These are phyloP conservation scores for Isabelozyma heimii DNA, from an alignment of 805 yeast genomes.

Conservation along the genomic window DNA sequence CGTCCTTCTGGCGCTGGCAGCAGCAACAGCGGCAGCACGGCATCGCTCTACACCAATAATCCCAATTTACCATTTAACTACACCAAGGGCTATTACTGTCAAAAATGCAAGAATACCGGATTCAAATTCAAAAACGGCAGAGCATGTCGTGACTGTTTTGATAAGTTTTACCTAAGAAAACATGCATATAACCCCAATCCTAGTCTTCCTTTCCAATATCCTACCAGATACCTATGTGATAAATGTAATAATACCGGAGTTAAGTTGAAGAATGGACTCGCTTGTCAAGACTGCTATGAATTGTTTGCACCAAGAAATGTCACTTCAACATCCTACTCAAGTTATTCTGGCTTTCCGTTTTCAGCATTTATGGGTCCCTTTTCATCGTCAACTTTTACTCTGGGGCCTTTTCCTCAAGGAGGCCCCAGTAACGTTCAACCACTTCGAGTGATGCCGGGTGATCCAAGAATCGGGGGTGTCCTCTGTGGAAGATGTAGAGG, in stretches of 20 bases:
- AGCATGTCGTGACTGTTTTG: constrained; percentile 30
- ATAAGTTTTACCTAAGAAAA: constrained; percentile 19
- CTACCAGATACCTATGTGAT: constrained; percentile 55
- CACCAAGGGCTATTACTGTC: constrained; percentile 29
- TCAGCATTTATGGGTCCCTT: not conserved
- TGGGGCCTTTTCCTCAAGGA: constrained; percentile 2
- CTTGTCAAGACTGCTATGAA: constrained; percentile 72
- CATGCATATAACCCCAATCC: constrained; percentile 47
- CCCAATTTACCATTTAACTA: constrained; percentile 23
- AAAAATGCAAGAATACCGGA: constrained; percentile 35
- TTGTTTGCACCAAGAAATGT: constrained; percentile 49
- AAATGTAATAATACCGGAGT: constrained; percentile 77
- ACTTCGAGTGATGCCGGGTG: constrained; percentile 66
- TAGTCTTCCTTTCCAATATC: constrained; percentile 64
- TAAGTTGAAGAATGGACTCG: constrained; percentile 56
- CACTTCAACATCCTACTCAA: not conserved
- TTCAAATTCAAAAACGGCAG: constrained; percentile 22
- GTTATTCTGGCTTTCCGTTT: constrained; percentile 1
- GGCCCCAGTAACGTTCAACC: constrained; percentile 23
- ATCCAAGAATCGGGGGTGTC: constrained; percentile 69
- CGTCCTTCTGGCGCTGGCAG: constrained; percentile 3
- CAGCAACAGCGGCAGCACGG: constrained; percentile 8
- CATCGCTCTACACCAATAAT: constrained; percentile 9
- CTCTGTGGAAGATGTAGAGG: constrained; percentile 76
- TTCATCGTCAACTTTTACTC: not conserved